Percentiles rank a stretch among this genome's conserved stretches.
Evolutionary conservation across 805 yeast genomes (phyloP).

Genomic region (Henningerozyma blattae): DNA sequence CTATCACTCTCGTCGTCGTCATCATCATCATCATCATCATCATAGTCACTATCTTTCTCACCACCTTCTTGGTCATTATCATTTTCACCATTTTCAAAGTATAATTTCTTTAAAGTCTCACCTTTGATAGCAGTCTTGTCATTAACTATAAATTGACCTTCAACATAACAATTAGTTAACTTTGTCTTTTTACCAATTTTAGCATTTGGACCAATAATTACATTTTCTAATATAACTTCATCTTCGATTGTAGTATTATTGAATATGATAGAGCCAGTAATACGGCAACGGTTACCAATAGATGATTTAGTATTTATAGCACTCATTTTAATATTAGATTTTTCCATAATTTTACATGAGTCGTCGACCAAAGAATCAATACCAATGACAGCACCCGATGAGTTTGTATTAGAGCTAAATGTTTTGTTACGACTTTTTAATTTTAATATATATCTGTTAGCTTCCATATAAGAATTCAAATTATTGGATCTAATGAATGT

Average conservation of each 20-base stretch:
- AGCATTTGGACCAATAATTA: conserved; percentile 66
- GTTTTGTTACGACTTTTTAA: conserved; percentile 37
- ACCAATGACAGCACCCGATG: conserved; percentile 57
- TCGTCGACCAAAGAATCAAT: conserved; percentile 74
- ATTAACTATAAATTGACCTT: conserved; percentile 60
- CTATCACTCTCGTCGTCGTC: conserved; percentile 26
- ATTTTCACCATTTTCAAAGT: conserved; percentile 13
- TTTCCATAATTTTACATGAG: conserved; percentile 59
- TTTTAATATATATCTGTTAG: conserved; percentile 68
- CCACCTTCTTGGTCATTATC: conserved; percentile 21
- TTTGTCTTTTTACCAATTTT: conserved; percentile 51
- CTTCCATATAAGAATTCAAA: conserved; percentile 76
- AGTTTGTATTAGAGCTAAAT: conserved; percentile 14
- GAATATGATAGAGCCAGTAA: conserved; percentile 74
- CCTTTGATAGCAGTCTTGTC: conserved; percentile 42
- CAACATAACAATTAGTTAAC: conserved; percentile 75
- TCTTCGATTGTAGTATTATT: conserved; percentile 66
- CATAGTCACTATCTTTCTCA: conserved; percentile 23
- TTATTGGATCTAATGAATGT: conserved; percentile 70
- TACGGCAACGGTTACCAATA: conserved; percentile 77
- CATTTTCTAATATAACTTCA: conserved; percentile 67
- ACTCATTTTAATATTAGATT: conserved; percentile 75
- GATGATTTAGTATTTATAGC: conserved; percentile 64
- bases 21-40: conserved; percentile 25
- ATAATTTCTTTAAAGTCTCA: conserved; percentile 37